Percentiles rank a stretch among this genome's conserved stretches.
Conservation (phyloP, 768 basidiomycete species). For the Fomitopsis serialis region DNA sequence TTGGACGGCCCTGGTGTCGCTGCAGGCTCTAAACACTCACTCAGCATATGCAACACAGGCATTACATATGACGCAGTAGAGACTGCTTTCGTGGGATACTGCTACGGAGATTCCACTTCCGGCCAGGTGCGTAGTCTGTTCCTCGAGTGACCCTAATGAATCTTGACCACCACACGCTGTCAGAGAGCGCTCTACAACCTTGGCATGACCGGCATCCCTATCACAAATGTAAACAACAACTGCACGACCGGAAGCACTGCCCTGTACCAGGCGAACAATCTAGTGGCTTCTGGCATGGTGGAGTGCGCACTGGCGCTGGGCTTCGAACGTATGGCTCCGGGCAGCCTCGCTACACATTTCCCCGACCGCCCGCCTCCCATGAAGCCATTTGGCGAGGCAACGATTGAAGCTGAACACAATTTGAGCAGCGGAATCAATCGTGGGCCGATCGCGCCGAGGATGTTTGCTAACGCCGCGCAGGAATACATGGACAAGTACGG, state of each 20-base stretch:
- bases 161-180: not conserved
- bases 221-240: slow-evolving; percentile 86
- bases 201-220: slow-evolving; percentile 78
- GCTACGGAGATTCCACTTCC: slow-evolving; percentile 74
- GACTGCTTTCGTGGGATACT: slow-evolving; percentile 72
- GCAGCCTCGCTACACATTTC: slow-evolving; percentile 64
- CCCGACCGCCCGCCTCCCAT: slow-evolving; percentile 48
- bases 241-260: slow-evolving; percentile 81
- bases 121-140: slow-evolving; percentile 49
- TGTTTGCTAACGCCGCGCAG: slow-evolving; percentile 68
- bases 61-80: slow-evolving; percentile 76
- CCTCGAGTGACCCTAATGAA: not conserved
- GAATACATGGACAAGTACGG: slow-evolving; percentile 80
- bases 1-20: slow-evolving; percentile 18
- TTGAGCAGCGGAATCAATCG: slow-evolving; percentile 47
- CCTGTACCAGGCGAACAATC: slow-evolving; percentile 65
- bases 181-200: slow-evolving; percentile 79
- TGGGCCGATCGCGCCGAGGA: slow-evolving; percentile 65
- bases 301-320: slow-evolving; percentile 81
- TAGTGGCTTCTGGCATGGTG: slow-evolving; percentile 62
- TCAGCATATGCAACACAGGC: too few species aligned
- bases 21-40: too few species aligned
- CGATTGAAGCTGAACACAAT: slow-evolving; percentile 42
- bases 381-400: slow-evolving; percentile 36
- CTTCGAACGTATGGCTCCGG: slow-evolving; percentile 81